phyloP scores from a whole-genome alignment of 1,284 basidiomycete species.

The Termitomyces sp. region DNA sequence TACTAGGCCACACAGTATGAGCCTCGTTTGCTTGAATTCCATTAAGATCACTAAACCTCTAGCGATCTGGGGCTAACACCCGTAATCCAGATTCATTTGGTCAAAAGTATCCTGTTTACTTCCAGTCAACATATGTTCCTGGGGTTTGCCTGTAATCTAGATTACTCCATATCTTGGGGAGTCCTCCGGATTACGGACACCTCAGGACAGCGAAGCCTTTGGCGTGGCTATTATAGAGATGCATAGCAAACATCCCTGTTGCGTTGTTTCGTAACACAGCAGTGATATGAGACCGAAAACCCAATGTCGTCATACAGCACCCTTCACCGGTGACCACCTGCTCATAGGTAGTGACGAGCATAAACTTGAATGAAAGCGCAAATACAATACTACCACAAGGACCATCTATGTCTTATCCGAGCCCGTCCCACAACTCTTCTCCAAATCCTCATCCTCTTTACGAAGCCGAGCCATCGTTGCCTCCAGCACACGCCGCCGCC shows the following conservation, averaged over 20 bases:
- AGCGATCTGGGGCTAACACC: background rate
- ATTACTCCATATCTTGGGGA: too few relatives aligned
- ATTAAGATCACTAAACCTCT: background rate
- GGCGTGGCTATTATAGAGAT: background rate
- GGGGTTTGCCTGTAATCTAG: background rate
- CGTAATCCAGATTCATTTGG: background rate
- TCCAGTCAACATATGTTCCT: too few relatives aligned
- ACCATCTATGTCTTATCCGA: conserved; percentile 1
- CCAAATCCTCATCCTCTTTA: conserved; percentile 67
- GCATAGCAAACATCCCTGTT: background rate
- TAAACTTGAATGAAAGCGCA: background rate
- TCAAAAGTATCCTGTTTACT: background rate
- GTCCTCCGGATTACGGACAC: background rate
- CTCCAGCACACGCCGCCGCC: conserved; percentile 46
- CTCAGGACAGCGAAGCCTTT: background rate
- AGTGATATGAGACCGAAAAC: background rate
- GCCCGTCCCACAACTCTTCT: conserved; percentile 60
- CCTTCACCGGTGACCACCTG: too few relatives aligned
- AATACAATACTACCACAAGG: background rate
- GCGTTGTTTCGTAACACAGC: background rate
- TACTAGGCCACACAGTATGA: background rate
- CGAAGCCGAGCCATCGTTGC: conserved; percentile 55
- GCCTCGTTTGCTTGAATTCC: background rate
- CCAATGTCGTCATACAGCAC: background rate
- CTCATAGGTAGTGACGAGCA: background rate